phyloP scores from a whole-genome alignment of 2,329 filamentous ascomycete genomes.

The Fusarium pseudonygamai region DNA sequence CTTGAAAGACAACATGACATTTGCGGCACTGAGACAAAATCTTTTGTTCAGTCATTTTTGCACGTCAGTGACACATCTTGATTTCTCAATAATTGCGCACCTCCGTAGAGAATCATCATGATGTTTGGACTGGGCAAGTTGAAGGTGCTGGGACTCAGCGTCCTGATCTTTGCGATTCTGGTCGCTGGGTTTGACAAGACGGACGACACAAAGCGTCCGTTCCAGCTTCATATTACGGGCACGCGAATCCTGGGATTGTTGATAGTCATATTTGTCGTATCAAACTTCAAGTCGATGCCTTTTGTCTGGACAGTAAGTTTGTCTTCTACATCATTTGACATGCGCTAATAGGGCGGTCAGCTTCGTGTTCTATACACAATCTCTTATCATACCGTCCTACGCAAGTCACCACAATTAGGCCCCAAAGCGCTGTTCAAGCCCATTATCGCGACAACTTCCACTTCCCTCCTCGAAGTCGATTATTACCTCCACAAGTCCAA shows the following conservation, averaged over 20 bases:
- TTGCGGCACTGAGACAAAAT: neutral
- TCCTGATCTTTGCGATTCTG: neutral
- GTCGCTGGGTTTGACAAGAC: neutral
- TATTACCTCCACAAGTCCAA: conserved; percentile 17
- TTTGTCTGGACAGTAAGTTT: neutral
- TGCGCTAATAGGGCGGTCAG: neutral
- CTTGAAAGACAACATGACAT: neutral
- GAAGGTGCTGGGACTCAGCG: accelerated
- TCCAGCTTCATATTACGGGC: neutral
- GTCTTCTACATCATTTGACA: no score
- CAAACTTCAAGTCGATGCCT: neutral
- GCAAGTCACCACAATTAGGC: neutral
- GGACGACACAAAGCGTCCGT: neutral
- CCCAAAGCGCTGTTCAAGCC: neutral
- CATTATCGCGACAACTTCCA: neutral
- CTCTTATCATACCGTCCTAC: neutral
- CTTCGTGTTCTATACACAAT: neutral
- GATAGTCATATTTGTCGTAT: neutral
- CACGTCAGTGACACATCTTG: no score
- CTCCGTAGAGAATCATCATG: no score
- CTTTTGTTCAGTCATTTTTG: no score
- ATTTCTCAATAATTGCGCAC: no score
- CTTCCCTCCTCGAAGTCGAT: neutral
- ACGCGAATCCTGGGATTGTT: neutral
- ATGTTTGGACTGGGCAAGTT: neutral